Evolutionary conservation across 1,284 basidiomycete genomes (phyloP), one percentile per base, ranked within the genome.

Genomic region (Apiotrichum laibachii): DNA sequence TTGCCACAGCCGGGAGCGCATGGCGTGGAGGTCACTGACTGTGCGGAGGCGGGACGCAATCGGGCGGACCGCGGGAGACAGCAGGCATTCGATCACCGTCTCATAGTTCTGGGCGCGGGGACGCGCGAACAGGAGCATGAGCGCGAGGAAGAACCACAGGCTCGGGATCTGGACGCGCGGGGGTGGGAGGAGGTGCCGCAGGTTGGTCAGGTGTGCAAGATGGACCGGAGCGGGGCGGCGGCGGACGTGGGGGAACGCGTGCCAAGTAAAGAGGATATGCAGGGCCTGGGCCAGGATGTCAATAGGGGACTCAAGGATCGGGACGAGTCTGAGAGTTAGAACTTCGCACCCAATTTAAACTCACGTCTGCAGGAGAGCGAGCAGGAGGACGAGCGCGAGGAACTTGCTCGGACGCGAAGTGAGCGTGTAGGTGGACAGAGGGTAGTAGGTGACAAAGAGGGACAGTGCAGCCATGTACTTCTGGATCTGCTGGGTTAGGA

Each of bases 351-450:
- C n/a, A 21, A 16, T 44, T 26, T 16, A 19, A 1, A 66, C 71
- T 49, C 50, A 75, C 72, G 62, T 60, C 49, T 72, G 69, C 0
- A 70, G 26, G 6, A 70, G n/a, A 5, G 56, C 69, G 12, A 72
- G 48, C 1, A 52, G 59, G 34, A 69, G 34, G 10, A 72, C 47
- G 31, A 65, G 34, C 31, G 72, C 64, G 44, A 66, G 34, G 31
- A 74, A 64, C 53, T 71, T 71, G 45, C 26, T 61, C 61, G 70
- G 67, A 26, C 57, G 61, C 54, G 68, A 63, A 10, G 60, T 50
- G 13, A 66, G 37, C 13, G 56, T 37, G 4, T 61, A 34, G 40
- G 60, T 61, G 0, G 47, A 53, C 19, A 72, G 56, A 39, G 68
- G 65, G 21, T 56, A 59, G 42, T 61, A 61, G 21, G 68, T 64